Evolutionary conservation across 257 asterid species (phyloP), one percentile per base, ranked within the genome.

Genomic region (Ballota nigra): DNA sequence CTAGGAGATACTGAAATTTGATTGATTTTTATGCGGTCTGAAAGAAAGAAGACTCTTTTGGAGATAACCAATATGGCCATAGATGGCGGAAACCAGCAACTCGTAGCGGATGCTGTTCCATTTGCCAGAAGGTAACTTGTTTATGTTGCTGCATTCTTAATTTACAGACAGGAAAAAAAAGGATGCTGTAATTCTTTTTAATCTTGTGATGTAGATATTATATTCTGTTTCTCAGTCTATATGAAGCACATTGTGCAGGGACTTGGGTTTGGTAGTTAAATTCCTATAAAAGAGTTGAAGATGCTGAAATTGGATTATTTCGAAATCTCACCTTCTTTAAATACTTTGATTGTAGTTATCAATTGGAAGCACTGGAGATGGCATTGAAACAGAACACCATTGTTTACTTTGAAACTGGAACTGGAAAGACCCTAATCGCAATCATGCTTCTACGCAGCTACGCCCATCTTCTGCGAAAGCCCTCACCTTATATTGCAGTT

Each of bases 371-470:
- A 5, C 69, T 92, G 67, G 96, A 88, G 74, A 77, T 8, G 49
- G 93, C 96, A 19, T 45, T 90, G 20, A 74, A 82, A 73, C 85
- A 80, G 69, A 90, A 92, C 74, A 92, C 98, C 0, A 75, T 90
- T 70, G 95, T 84, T 63, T 90, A 63, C 87, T 75, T 92, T 3
- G 98, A 92, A 72, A 92, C 96, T 1, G 97, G 98, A 47, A 82
- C 93, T 0, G 97, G 97, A 9, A 92, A 92, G 81, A 90, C 92
- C 18, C 80, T 92, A 4, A 88, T 92, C 8, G 95, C 96, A 0
- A 78, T 88, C 59, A 92, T 90, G 98, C 98, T 92, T 69, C 80
- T 92, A 4, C 88, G 93, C 7, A 84, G 89, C 74, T 86, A 86
- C 29, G 92, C 90, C 2, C 73, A 78, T 63, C 66, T 76, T 19